Evolutionary conservation across 148 eudicot species (phyloP).

Genomic region (Fagopyrum homotropicum): DNA sequence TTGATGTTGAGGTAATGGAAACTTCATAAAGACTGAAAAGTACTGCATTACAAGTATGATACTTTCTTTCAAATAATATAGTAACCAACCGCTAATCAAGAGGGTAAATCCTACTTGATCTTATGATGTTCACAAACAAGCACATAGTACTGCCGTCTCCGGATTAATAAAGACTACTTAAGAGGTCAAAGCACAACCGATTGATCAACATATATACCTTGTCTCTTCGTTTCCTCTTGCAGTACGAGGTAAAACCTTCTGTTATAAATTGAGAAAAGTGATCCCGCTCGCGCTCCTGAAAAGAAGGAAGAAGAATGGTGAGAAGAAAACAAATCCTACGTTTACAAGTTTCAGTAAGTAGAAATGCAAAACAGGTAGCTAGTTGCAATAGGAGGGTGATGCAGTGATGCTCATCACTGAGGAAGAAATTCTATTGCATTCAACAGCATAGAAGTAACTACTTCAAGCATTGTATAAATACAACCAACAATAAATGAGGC

Average conservation of each 20-base stretch:
- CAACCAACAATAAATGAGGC: background rate
- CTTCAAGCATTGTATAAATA: background rate
- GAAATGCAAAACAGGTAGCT: background rate
- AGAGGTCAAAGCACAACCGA: background rate
- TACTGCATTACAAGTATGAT: background rate
- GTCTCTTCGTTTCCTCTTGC: constrained; percentile 93
- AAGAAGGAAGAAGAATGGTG: constrained; percentile 12
- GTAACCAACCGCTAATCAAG: background rate
- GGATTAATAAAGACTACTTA: background rate
- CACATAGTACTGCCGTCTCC: background rate
- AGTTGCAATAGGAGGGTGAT: background rate
- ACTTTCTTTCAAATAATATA: background rate
- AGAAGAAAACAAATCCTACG: background rate
- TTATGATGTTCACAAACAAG: background rate
- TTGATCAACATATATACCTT: constrained; percentile 46
- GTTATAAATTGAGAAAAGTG: constrained; percentile 95
- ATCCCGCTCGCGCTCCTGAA: constrained; percentile 92
- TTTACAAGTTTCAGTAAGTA: background rate
- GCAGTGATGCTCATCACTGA: background rate
- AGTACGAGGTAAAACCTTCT: constrained; percentile 92
- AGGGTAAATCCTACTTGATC: background rate
- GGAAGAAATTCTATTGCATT: background rate
- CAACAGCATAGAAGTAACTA: background rate
- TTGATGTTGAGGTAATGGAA: background rate
- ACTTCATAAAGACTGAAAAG: background rate